phyloP scores from a whole-genome alignment of 1,284 basidiomycete genomes.

The Malassezia furfur region DNA sequence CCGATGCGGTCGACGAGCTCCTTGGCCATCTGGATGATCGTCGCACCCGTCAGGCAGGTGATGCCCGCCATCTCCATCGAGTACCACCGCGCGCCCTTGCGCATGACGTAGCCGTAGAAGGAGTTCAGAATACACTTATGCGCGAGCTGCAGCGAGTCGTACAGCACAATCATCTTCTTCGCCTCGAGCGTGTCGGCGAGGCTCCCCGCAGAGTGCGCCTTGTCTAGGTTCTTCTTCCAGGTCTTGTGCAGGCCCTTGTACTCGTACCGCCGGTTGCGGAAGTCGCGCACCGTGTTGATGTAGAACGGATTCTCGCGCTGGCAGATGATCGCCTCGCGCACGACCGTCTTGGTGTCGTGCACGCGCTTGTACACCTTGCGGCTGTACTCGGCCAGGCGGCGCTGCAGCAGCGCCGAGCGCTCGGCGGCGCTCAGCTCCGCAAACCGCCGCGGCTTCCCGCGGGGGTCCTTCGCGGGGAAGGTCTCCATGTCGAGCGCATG shows the following conservation, averaged over 20 bases:
- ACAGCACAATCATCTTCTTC: slow-evolving; percentile 98
- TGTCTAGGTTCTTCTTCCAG: slow-evolving; percentile 97
- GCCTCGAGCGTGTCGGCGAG: slow-evolving; percentile 67
- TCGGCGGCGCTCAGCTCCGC: slow-evolving; percentile 75
- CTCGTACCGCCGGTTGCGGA: slow-evolving; percentile 95
- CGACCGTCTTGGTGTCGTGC: slow-evolving; percentile 96
- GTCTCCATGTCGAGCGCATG: slow-evolving; percentile 89
- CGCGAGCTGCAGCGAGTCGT: slow-evolving; percentile 96
- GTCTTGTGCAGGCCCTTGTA: slow-evolving; percentile 98
- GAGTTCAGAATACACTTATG: slow-evolving; percentile 99
- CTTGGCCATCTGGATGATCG: slow-evolving; percentile 99
- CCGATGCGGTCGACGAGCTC: slow-evolving; percentile 90
- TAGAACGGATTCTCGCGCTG: slow-evolving; percentile 99
- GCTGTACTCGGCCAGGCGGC: slow-evolving; percentile 95
- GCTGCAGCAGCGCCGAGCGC: slow-evolving; percentile 84
- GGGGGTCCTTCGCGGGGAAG: slow-evolving; percentile 73
- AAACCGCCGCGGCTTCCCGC: slow-evolving; percentile 68
- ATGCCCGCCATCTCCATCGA: slow-evolving; percentile 99
- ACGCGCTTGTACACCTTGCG: slow-evolving; percentile 97
- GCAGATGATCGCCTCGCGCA: slow-evolving; percentile 88
- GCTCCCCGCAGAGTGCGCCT: slow-evolving; percentile 61
- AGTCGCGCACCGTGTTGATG: slow-evolving; percentile 92
- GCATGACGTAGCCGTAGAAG: slow-evolving; percentile 99
- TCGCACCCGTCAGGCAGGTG: slow-evolving; percentile 95
- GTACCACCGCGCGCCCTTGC: slow-evolving; percentile 98